These are phyloP conservation scores for Didymella pinodella DNA, from an alignment of 2,329 filamentous ascomycete species.

Conservation along the genomic window DNA sequence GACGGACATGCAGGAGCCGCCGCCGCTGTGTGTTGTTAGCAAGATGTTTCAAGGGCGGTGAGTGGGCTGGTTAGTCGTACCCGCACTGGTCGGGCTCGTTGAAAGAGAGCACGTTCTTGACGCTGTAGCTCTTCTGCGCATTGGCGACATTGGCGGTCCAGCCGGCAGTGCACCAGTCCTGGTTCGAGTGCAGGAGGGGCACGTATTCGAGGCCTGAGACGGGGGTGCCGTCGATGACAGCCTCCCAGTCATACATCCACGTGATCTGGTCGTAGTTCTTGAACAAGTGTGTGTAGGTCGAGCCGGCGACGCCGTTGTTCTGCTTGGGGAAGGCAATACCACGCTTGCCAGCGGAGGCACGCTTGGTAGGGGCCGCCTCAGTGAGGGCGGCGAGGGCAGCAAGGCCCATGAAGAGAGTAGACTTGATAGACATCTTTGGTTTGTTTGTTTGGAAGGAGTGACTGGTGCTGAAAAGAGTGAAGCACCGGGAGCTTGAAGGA, in stretches of 20 bases:
- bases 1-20: constrained; percentile 41
- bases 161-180: constrained; percentile 36
- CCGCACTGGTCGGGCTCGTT: constrained; percentile 51
- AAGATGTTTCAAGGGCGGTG: background rate
- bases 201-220: constrained; percentile 63
- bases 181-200: constrained; percentile 58
- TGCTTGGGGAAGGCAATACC: constrained; percentile 43
- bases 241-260: constrained; percentile 76
- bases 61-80: constrained; percentile 27
- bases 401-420: constrained; percentile 37
- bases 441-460: constrained; percentile 10
- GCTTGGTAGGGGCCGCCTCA: constrained; percentile 39
- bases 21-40: constrained; percentile 29
- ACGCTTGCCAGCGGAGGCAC: constrained; percentile 38
- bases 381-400: constrained; percentile 40
- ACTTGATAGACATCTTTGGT: constrained; percentile 21
- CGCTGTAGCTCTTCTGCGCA: constrained; percentile 40
- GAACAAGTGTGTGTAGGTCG: constrained; percentile 35
- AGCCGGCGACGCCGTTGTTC: constrained; percentile 34
- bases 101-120: constrained; percentile 46
- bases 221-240: constrained; percentile 52
- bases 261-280: constrained; percentile 49
- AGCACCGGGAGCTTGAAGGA: constrained; percentile 14
- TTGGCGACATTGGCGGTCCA: constrained; percentile 42
- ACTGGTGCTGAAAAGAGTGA: constrained; percentile 23